Conservation (phyloP, 164 flowering plant species). For the Aristolochia californica region DNA sequence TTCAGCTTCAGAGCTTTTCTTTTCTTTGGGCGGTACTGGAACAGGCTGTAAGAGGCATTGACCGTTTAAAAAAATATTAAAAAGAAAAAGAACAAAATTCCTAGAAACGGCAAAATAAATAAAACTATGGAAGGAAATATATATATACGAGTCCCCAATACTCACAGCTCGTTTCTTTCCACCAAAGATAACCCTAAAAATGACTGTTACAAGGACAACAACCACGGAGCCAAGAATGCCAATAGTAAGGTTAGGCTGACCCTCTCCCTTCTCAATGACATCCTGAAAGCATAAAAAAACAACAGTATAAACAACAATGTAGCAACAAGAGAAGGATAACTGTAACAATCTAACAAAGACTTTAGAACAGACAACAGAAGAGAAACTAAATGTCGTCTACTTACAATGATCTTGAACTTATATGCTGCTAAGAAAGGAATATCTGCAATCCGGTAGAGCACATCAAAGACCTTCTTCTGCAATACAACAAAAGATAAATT, state of each 20-base stretch:
- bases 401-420: conserved; percentile 54
- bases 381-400: conserved; percentile 6
- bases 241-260: conserved; percentile 69
- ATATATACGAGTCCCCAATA: no score
- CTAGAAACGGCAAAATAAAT: background rate
- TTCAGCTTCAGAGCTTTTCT: conserved; percentile 9
- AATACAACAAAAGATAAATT: conserved; percentile 2
- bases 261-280: conserved; percentile 73
- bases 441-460: conserved; percentile 69
- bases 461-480: conserved; percentile 76
- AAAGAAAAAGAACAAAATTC: background rate
- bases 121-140: background rate
- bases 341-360: background rate
- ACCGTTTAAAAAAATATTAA: background rate
- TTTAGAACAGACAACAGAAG: background rate
- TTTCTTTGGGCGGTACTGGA: conserved; percentile 11
- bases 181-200: conserved; percentile 59
- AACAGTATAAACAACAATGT: background rate
- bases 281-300: conserved; percentile 35
- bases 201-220: conserved; percentile 35
- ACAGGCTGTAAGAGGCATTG: conserved; percentile 15
- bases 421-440: conserved; percentile 60
- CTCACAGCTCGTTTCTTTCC: conserved; percentile 68
- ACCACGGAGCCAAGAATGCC: conserved; percentile 49
- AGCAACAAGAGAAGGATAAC: background rate